Percentiles rank a stretch among this genome's conserved stretches.
These are phyloP conservation scores for Psidium guajava DNA, from an alignment of 345 rosid species.

Conservation along the genomic window DNA sequence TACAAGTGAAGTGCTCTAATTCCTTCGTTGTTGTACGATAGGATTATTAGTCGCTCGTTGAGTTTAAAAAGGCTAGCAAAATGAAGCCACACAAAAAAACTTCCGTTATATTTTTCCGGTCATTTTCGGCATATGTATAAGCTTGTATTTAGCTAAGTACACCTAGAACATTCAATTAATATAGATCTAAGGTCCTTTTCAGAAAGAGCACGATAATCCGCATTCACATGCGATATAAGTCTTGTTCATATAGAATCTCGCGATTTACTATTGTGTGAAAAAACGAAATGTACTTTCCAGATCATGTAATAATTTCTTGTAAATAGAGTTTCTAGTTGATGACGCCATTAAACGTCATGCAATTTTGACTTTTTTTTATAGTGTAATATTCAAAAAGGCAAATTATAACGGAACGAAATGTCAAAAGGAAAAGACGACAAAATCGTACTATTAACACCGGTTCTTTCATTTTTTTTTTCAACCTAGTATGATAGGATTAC, in stretches of 20 bases:
- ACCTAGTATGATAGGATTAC: not conserved
- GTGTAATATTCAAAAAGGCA: not conserved
- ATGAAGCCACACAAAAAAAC: not conserved
- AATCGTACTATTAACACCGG: not conserved
- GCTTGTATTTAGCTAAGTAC: not conserved
- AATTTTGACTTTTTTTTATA: not conserved
- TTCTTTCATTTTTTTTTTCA: not conserved
- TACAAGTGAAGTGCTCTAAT: not conserved
- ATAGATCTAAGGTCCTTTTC: not conserved
- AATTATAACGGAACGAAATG: not conserved
- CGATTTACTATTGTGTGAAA: not conserved
- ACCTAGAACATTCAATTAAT: not conserved
- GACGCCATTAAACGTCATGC: not conserved
- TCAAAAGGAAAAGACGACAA: not conserved
- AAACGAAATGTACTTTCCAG: not conserved
- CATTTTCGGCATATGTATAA: not conserved
- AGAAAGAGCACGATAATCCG: not conserved
- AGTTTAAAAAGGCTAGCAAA: not conserved
- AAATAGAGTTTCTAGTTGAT: not conserved
- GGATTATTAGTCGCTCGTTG: not conserved
- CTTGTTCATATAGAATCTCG: not conserved
- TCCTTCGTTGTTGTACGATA: not conserved
- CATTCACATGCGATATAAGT: not conserved
- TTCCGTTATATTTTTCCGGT: not conserved
- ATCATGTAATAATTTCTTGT: not conserved